phyloP scores from a whole-genome alignment of 768 basidiomycete genomes.

The Cyclocybe cylindracea region DNA sequence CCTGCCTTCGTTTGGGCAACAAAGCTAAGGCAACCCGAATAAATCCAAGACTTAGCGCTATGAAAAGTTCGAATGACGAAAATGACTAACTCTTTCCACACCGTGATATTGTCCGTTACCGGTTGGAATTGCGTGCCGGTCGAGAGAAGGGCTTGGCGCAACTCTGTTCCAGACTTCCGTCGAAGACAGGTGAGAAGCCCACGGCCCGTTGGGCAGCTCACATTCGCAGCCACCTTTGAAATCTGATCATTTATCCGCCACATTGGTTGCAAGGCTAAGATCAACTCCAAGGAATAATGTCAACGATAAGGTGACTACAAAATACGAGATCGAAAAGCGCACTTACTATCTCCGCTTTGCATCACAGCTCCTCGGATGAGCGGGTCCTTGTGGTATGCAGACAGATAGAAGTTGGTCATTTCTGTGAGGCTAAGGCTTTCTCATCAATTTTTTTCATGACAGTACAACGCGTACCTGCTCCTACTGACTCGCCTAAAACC shows the following conservation, averaged over 20 bases:
- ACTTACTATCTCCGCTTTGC: slow-evolving; percentile 34
- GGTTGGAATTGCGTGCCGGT: slow-evolving; percentile 35
- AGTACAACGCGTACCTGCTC: slow-evolving; percentile 24
- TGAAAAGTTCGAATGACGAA: background rate
- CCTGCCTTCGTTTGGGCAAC: slow-evolving; percentile 28
- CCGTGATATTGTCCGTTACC: slow-evolving; percentile 32
- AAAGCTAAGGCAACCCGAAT: slow-evolving; percentile 15
- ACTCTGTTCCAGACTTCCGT: slow-evolving; percentile 23
- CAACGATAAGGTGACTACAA: too few species aligned
- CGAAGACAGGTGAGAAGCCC: slow-evolving; percentile 30
- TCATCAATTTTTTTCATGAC: slow-evolving; percentile 28
- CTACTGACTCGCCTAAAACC: slow-evolving; percentile 30
- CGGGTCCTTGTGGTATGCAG: slow-evolving; percentile 26
- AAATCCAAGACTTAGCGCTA: background rate
- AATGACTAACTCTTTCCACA: slow-evolving; percentile 31
- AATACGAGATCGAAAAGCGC: background rate
- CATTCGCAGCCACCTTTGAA: slow-evolving; percentile 23
- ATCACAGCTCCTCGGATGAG: slow-evolving; percentile 34
- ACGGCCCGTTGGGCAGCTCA: slow-evolving; percentile 25
- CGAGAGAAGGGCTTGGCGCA: slow-evolving; percentile 22
- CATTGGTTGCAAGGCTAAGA: slow-evolving; percentile 31
- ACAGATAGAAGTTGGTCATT: slow-evolving; percentile 35
- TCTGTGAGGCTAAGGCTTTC: slow-evolving; percentile 13
- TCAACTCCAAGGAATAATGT: background rate
- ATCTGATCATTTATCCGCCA: slow-evolving; percentile 32